Base-by-base conservation (phyloP, 192 early-diverging fungal species). In the Backusella australiensis region DNA sequence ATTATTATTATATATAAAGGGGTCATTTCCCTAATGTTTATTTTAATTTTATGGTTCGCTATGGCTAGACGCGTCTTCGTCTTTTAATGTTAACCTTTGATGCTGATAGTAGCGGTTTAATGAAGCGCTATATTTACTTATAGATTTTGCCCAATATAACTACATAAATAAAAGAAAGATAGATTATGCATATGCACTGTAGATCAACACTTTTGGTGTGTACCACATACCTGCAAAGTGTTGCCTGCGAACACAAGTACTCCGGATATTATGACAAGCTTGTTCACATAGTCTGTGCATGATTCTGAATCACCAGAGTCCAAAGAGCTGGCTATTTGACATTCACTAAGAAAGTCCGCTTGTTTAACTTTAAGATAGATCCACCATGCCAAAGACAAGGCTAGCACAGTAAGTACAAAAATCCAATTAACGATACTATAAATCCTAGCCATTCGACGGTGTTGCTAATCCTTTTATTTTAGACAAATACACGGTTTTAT, bases 71-170 rank as follows among this genome's bases (percentile, higher is more conserved):
- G 26, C 56, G 2, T 63, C 56, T 63, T 63, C 56, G 12, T 63
- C 56, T 63, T 63, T 63, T 63, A 63, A 63, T 63, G 56, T 26
- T 29, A 63, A 14, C 23, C 56, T 63, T 26, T 63, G 56, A 63
- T 63, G 56, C 26, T 63, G 56, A 63, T 63, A 63, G 56, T 63
- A 63, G 14, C 56, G 56, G 9, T 26, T 63, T 29, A 63, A 63
- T 9, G 56, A 63, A 63, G 9, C 29, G 14, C 23, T 29, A 63
- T 63, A 63, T 63, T 63, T 63, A 14, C 56, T 29, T 29, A 29
- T 63, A 63, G 56, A 63, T 26, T 63, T 63, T 14, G 56, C 56
- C 56, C 56, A 63, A n/a, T 63, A 63, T 23, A 63, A 63, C 56
- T 63, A 59, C 1, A 63, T 2, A 63, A 11, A 63, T 4, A 63